Evolutionary conservation across 2,329 filamentous ascomycete species (phyloP).

Genomic region (Apiospora phragmitis): DNA sequence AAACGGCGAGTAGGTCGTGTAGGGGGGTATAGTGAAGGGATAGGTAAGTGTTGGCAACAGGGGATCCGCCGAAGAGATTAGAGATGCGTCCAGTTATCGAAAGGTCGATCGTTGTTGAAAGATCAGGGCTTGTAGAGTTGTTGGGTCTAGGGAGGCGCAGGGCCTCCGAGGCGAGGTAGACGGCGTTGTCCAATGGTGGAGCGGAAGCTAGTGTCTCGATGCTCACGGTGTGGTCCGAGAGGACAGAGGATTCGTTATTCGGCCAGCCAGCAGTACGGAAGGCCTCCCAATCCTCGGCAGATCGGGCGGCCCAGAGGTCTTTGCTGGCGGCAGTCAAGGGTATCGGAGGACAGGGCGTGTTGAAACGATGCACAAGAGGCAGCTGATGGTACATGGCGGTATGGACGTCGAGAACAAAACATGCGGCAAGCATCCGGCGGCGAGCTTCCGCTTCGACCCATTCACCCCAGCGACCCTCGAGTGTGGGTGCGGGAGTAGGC

Average conservation of each 20-base stretch:
- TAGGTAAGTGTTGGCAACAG: slow-evolving; percentile 53
- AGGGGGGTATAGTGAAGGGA: slow-evolving; percentile 61
- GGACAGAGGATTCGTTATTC: slow-evolving; percentile 26
- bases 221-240: slow-evolving; percentile 35
- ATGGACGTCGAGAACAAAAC: slow-evolving; percentile 58
- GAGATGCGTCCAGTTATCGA: slow-evolving; percentile 32
- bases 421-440: slow-evolving; percentile 55
- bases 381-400: slow-evolving; percentile 57
- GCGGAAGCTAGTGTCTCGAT: slow-evolving; percentile 35
- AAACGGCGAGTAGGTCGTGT: slow-evolving; percentile 56
- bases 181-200: slow-evolving; percentile 26
- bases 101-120: slow-evolving; percentile 22
- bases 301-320: slow-evolving; percentile 50
- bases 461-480: slow-evolving; percentile 44
- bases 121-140: slow-evolving; percentile 20
- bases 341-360: slow-evolving; percentile 39
- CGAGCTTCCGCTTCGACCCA: slow-evolving; percentile 56
- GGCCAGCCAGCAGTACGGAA: slow-evolving; percentile 29
- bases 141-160: slow-evolving; percentile 27
- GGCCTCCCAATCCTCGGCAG: slow-evolving; percentile 46
- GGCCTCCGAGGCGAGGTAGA: slow-evolving; percentile 30
- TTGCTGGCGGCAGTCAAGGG: slow-evolving; percentile 47
- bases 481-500: slow-evolving; percentile 20
- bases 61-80: slow-evolving; percentile 44
- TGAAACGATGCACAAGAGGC: slow-evolving; percentile 37